These are phyloP conservation scores for Ogataea henricii DNA, from an alignment of 805 yeast genomes.

Conservation along the genomic window DNA sequence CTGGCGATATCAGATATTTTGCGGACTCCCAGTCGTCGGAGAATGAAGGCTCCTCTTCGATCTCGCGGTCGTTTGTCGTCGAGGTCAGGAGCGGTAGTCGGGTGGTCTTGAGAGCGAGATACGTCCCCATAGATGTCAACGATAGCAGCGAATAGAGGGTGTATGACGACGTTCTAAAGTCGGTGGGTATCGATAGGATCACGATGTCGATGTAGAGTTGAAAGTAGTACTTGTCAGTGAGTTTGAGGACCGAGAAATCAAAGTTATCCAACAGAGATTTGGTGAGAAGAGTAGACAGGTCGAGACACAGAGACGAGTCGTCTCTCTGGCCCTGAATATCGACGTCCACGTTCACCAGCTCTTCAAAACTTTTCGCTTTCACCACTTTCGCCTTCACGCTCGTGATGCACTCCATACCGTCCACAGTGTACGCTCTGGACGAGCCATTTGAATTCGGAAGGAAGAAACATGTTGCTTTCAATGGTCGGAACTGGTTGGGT, in stretches of 20 bases:
- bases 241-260: slow-evolving; percentile 50
- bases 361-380: slow-evolving; percentile 38
- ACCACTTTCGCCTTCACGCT: slow-evolving; percentile 89
- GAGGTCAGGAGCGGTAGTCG: slow-evolving; percentile 72
- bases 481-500: slow-evolving; percentile 75
- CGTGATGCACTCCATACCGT: slow-evolving; percentile 91
- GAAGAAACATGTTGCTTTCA: slow-evolving; percentile 79
- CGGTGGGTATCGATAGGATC: slow-evolving; percentile 60
- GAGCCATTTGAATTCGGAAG: slow-evolving; percentile 92
- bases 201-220: slow-evolving; percentile 79
- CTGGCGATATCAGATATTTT: slow-evolving; percentile 43
- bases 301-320: slow-evolving; percentile 67
- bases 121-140: slow-evolving; percentile 75
- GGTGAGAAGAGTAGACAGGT: slow-evolving; percentile 62
- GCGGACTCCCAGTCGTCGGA: slow-evolving; percentile 83
- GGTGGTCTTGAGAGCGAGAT: slow-evolving; percentile 79
- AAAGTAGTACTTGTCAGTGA: slow-evolving; percentile 75
- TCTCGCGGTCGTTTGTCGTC: slow-evolving; percentile 60
- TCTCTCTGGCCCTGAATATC: slow-evolving; percentile 82
- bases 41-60: slow-evolving; percentile 88
- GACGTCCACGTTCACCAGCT: slow-evolving; percentile 71
- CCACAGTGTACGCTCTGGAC: slow-evolving; percentile 79
- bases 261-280: slow-evolving; percentile 54
- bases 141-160: slow-evolving; percentile 62
- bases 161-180: slow-evolving; percentile 52